phyloP scores from a whole-genome alignment of 805 yeast genomes.

The Lachancea waltii region DNA sequence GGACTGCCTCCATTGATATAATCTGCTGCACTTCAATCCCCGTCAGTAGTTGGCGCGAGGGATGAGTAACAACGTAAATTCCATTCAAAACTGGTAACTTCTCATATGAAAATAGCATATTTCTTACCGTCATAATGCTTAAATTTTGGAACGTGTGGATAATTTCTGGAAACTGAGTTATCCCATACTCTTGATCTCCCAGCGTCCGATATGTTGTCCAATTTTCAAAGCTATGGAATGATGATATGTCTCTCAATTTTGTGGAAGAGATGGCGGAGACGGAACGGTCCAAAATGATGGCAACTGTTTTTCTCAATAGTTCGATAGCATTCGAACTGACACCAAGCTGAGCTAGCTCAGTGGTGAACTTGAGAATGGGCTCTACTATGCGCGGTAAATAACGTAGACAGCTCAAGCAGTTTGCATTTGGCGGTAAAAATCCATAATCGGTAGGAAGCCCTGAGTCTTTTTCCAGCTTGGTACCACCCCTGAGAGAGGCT shows the following conservation, averaged over 20 bases:
- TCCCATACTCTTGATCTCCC: conserved; percentile 28
- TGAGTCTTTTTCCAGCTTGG: conserved; percentile 16
- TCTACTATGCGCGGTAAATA: conserved; percentile 44
- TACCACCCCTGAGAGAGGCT: conserved; percentile 9
- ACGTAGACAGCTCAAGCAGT: conserved; percentile 52
- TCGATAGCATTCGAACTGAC: conserved; percentile 37
- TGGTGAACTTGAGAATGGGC: conserved; percentile 37
- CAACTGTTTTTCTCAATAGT: conserved; percentile 32
- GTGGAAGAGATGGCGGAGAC: conserved; percentile 43
- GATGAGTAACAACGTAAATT: conserved; percentile 34
- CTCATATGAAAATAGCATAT: conserved; percentile 30
- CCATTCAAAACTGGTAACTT: conserved; percentile 32
- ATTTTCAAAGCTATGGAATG: conserved; percentile 36
- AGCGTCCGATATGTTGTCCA: conserved; percentile 32
- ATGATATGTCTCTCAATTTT: conserved; percentile 46
- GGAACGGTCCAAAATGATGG: conserved; percentile 38
- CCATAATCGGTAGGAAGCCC: conserved; percentile 38
- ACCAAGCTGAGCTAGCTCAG: conserved; percentile 39
- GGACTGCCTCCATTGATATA: conserved; percentile 40
- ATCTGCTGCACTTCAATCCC: conserved; percentile 38
- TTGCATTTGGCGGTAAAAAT: conserved; percentile 59
- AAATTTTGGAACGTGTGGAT: conserved; percentile 31
- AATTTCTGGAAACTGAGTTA: conserved; percentile 35
- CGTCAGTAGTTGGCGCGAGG: conserved; percentile 32
- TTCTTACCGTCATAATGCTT: conserved; percentile 31